Base-by-base conservation (phyloP, 306 rosid species). In the Fagus crenata region DNA sequence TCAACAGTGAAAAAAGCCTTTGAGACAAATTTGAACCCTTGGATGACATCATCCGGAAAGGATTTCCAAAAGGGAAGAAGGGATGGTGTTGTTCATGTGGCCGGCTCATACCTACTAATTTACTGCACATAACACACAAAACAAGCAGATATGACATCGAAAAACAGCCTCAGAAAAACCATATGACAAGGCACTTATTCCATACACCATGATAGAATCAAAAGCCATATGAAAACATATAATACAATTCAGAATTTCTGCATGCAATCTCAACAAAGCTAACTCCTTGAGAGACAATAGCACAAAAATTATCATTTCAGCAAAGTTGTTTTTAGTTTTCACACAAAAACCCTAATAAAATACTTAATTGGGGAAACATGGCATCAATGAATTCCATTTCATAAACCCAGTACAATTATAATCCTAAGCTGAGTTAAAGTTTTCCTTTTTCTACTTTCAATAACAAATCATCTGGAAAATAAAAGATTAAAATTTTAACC, bases 51-150 rank as follows among this genome's bases (percentile, higher is more conserved):
- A 74, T 77, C 59, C 90, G 86, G 73, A 93, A 91, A 69, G 96
- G 97, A 79, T 91, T 93, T 74, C 97, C 96, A 56, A 91, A 93
- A 35, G 86, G 87, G 77, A 91, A 93, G 85, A 91, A 87, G 4
- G 89, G 80, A 22, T 93, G 78, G 46, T 86, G 96, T 31, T 91
- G 93, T 3, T 79, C 93, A 72, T 88, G 92, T 78, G 97, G 79
- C 69, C 85, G 89, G 76, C 96, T 87, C 98, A 93, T 93, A 63
- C 40, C 22, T 39, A 71, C 51, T 4, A 54, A 68, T 77, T 61
- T 2, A 55, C 96, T 88, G 85, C 80, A 77, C 74, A 59, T 72
- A 77, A 15, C 5, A 78, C 8, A 7, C 77, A 12, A 42, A 39
- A 2, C 63, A 13, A 53, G 60, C 43, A 83, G 67, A 79, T 69